Conservation (phyloP, 2,329 filamentous ascomycete genomes). For the Sporothrix schenckii region DNA sequence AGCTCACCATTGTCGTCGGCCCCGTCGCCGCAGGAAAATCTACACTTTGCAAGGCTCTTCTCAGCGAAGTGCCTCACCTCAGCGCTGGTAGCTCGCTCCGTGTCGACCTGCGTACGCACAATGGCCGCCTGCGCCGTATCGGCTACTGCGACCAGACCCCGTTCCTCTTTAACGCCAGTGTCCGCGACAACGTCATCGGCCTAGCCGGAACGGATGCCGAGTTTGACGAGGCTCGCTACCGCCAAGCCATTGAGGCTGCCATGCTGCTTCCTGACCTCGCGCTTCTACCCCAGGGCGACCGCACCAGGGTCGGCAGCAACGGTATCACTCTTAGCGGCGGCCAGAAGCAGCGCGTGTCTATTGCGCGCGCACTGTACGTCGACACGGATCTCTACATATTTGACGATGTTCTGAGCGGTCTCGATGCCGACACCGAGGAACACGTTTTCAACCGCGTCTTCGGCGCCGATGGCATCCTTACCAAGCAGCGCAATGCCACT, state of each 20-base stretch:
- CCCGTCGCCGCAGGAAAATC: constrained; percentile 52
- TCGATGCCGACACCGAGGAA: constrained; percentile 49
- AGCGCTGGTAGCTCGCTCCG: constrained; percentile 37
- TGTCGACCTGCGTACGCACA: constrained; percentile 33
- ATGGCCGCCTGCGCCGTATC: constrained; percentile 37
- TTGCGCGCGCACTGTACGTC: constrained; percentile 39
- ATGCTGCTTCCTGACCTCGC: constrained; percentile 41
- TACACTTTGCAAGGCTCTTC: constrained; percentile 48
- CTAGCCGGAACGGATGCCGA: constrained; percentile 27
- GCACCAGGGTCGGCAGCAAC: constrained; percentile 44
- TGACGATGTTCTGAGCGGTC: constrained; percentile 35
- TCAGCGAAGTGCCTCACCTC: constrained; percentile 44
- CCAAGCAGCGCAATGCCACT: constrained; percentile 24
- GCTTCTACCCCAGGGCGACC: constrained; percentile 43
- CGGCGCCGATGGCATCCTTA: constrained; percentile 35
- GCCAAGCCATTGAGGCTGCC: constrained; percentile 41
- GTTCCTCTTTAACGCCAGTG: constrained; percentile 44
- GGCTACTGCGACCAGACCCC: constrained; percentile 48
- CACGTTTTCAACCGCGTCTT: constrained; percentile 48
- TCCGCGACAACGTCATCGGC: constrained; percentile 43
- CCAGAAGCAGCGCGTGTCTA: constrained; percentile 41
- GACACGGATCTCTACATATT: constrained; percentile 37
- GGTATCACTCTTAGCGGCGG: constrained; percentile 46
- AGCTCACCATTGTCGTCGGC: constrained; percentile 49
- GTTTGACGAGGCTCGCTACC: constrained; percentile 39